Evolutionary conservation across 1,139 yeast species (phyloP), one percentile per base, ranked within the genome.

Genomic region (Yamadazyma songkhlaensis): DNA sequence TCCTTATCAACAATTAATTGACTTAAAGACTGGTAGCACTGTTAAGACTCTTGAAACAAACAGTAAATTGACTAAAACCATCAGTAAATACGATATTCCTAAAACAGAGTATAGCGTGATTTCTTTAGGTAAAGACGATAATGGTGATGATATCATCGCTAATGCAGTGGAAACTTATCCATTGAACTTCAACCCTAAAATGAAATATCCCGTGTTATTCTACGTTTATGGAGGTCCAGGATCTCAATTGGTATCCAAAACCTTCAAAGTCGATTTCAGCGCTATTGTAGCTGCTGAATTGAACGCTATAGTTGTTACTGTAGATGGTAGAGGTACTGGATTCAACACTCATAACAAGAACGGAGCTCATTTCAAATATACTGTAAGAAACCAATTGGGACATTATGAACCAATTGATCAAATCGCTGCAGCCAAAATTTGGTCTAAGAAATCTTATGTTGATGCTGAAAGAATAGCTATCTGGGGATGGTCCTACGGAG

Each of bases 401-500:
- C 64, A 79, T 45, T 77, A 70, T 50, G 94, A 84, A 55, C 83
- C 86, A 3, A 53, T 64, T 25, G 94, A 84, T 56, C 90, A 84
- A 57, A 79, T 84, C 23, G 62, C 74, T 0, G 87, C 89, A 4
- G 92, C 85, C 1, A 72, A 72, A 43, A 45, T 68, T 2, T 84
- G 87, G 80, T 63, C 72, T 1, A 36, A 60, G 6, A 73, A 72
- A 43, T 47, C 71, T 2, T 84, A 76, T 49, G 82, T 84, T 30
- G 86, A 84, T 54, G 52, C 62, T 6, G 62, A 65, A 3, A 68
- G 77, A 45, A 77, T 84, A 9, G 86, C 87, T 2, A 76, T 84
- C 37, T 84, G 88, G 81, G 94, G 94, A 6, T 84, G 92, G 90
- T 82, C 89, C 2, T 84, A 84, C 53, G 94, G 94, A 41, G 94